phyloP scores from a whole-genome alignment of 2,329 filamentous ascomycete genomes.

The Bipolaris victoriae region DNA sequence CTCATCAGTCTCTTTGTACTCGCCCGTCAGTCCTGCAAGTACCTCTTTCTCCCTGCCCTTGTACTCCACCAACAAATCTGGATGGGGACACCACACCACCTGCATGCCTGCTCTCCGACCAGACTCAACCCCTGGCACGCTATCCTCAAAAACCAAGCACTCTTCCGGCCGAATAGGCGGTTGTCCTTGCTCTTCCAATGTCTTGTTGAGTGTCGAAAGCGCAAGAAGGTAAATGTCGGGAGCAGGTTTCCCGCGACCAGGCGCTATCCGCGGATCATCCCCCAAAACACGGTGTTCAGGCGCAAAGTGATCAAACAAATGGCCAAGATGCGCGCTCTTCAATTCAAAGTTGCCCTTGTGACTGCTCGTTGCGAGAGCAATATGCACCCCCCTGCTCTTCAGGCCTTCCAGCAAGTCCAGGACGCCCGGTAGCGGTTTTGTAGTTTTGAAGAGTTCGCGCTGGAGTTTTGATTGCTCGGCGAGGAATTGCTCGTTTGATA shows the following conservation, averaged over 20 bases:
- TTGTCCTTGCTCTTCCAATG: slow-evolving; percentile 64
- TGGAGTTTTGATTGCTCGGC: slow-evolving; percentile 68
- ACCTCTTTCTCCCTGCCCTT: slow-evolving; percentile 78
- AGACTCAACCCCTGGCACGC: slow-evolving; percentile 88
- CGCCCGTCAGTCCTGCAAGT: slow-evolving; percentile 79
- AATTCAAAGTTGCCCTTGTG: slow-evolving; percentile 73
- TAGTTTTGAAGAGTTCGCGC: slow-evolving; percentile 71
- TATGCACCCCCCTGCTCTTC: slow-evolving; percentile 66
- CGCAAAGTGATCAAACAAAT: slow-evolving; percentile 67
- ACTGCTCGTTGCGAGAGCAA: slow-evolving; percentile 86
- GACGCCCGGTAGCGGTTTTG: slow-evolving; percentile 82
- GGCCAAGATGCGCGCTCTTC: slow-evolving; percentile 68
- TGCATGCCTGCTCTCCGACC: slow-evolving; percentile 93
- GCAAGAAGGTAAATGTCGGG: slow-evolving; percentile 95
- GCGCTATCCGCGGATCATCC: slow-evolving; percentile 78
- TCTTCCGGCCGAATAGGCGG: slow-evolving; percentile 76
- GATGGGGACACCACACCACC: slow-evolving; percentile 90
- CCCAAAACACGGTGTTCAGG: slow-evolving; percentile 80
- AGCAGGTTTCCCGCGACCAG: slow-evolving; percentile 87
- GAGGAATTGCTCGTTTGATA: slow-evolving; percentile 71
- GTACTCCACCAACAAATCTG: slow-evolving; percentile 76
- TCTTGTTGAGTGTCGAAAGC: slow-evolving; percentile 80
- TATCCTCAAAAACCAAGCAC: slow-evolving; percentile 96
- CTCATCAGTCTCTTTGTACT: slow-evolving; percentile 65
- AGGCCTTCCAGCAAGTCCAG: slow-evolving; percentile 69